Conservation (phyloP, 192 early-diverging fungal species). For the Helicostylum pulchrum region DNA sequence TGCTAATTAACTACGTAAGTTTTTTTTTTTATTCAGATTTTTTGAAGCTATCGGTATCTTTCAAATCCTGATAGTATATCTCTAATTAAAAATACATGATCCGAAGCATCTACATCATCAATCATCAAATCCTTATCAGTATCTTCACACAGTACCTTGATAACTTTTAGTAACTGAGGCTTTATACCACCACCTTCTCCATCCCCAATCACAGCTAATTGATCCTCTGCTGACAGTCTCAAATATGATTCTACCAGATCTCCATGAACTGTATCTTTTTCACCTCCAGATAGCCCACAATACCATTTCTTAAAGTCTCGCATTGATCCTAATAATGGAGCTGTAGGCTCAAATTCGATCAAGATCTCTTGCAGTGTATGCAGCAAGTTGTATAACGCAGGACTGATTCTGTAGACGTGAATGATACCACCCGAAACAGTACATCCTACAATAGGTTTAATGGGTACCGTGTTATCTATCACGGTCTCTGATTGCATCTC, state of each 20-base stretch:
- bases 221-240: neutral
- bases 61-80: too few species aligned
- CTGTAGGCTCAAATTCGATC: neutral
- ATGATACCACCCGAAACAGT: conserved; percentile 20
- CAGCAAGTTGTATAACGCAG: conserved; percentile 1
- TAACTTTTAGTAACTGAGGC: too few species aligned
- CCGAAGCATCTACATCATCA: too few species aligned
- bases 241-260: conserved; percentile 7
- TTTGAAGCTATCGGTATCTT: too few species aligned
- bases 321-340: conserved; percentile 6
- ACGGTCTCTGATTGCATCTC: too few species aligned
- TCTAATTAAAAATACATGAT: too few species aligned
- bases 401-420: neutral
- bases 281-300: conserved; percentile 5
- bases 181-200: too few species aligned
- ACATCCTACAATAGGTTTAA: conserved; percentile 15
- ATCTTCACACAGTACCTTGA: too few species aligned
- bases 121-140: too few species aligned
- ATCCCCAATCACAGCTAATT: neutral
- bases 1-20: too few species aligned
- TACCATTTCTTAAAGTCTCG: conserved; percentile 18
- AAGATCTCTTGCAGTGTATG: conserved; percentile 1
- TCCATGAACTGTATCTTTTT: conserved; percentile 10
- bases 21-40: too few species aligned
- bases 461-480: too few species aligned